Evolutionary conservation across 208 protist genomes (phyloP).

Genomic region (Trypanosoma scelopori): DNA sequence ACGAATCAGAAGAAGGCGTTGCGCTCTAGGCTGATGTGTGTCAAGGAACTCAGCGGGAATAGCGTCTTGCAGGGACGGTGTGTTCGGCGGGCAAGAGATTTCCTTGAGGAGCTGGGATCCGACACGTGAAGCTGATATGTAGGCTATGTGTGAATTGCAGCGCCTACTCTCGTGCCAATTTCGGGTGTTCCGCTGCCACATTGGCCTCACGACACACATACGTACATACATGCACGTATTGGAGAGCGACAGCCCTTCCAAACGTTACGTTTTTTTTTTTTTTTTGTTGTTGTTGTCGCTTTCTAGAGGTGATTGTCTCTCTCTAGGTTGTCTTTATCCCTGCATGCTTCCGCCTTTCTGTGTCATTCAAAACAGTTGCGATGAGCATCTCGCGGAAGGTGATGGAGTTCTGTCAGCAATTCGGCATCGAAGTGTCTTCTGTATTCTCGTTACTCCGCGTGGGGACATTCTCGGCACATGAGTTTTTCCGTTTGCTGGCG

Average conservation of each 20-base stretch:
- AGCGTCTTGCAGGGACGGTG: constrained; percentile 16
- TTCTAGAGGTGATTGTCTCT: too few relatives aligned
- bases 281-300: background rate
- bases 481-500: constrained; percentile 1
- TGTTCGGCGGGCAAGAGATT: constrained; percentile 12
- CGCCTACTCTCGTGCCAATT: too few relatives aligned
- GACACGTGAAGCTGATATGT: background rate
- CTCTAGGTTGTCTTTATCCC: background rate
- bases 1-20: constrained; percentile 29
- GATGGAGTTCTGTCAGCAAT: constrained; percentile 23
- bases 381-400: constrained; percentile 11
- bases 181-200: too few relatives aligned
- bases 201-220: too few relatives aligned
- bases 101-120: constrained; percentile 9
- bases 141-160: background rate
- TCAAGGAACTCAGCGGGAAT: background rate
- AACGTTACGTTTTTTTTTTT: background rate
- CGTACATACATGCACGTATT: background rate
- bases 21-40: constrained; percentile 27
- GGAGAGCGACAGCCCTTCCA: background rate
- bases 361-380: background rate
- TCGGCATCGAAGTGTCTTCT: constrained; percentile 6
- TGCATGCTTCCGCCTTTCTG: background rate
- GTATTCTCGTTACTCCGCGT: background rate
- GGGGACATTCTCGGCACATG: background rate